Conservation (phyloP, 2,329 filamentous ascomycete genomes). For the Madurella fahalii region DNA sequence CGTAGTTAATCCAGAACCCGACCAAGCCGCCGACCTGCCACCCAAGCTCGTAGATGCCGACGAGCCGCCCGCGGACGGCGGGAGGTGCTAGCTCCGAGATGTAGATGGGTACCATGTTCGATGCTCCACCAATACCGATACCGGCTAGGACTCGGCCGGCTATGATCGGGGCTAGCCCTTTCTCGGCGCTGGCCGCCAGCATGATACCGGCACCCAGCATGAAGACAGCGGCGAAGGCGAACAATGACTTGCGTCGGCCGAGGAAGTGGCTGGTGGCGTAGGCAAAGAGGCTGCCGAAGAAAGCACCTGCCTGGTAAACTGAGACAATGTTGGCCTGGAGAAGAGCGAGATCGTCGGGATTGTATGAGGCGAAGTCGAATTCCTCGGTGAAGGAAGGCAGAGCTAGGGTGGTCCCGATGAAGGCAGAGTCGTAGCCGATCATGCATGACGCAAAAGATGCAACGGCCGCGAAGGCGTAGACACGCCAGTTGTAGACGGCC, state of each 20-base stretch:
- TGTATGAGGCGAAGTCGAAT: constrained; percentile 58
- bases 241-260: constrained; percentile 62
- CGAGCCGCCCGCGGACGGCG: constrained; percentile 59
- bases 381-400: constrained; percentile 65
- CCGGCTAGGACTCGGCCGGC: constrained; percentile 61
- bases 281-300: constrained; percentile 71
- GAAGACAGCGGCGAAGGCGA: constrained; percentile 60
- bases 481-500: constrained; percentile 58
- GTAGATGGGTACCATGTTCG: constrained; percentile 61
- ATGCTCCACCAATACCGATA: constrained; percentile 58
- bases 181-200: constrained; percentile 58
- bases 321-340: constrained; percentile 74
- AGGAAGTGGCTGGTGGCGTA: constrained; percentile 63
- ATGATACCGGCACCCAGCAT: constrained; percentile 68
- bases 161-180: constrained; percentile 62
- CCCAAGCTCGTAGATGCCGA: constrained; percentile 64
- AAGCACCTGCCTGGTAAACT: constrained; percentile 76
- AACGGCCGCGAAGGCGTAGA: constrained; percentile 50
- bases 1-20: constrained; percentile 65
- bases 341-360: constrained; percentile 46
- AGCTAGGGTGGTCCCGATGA: constrained; percentile 73
- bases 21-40: constrained; percentile 62
- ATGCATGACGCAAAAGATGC: constrained; percentile 55
- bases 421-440: constrained; percentile 65
- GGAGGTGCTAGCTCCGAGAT: constrained; percentile 59